phyloP scores from a whole-genome alignment of 2,329 filamentous ascomycete genomes.

The Cercospora zeae-maydis region DNA sequence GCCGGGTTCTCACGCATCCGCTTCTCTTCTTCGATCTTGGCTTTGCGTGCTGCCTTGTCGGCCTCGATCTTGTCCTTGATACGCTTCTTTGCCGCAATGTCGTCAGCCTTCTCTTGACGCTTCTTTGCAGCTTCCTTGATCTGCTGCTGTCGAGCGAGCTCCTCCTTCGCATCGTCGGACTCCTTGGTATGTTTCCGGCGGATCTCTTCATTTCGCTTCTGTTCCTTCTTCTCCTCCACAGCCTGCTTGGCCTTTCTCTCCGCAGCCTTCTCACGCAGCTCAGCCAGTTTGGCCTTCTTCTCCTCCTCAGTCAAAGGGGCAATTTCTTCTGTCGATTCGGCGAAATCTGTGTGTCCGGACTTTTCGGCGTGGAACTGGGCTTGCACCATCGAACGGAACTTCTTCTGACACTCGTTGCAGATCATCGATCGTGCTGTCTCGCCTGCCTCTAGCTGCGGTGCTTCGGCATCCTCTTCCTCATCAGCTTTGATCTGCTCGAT shows the following conservation, averaged over 20 bases:
- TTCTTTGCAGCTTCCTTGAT: conserved; percentile 87
- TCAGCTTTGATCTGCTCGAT: conserved; percentile 70
- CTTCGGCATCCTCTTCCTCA: conserved; percentile 38
- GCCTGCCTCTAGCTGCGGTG: conserved; percentile 64
- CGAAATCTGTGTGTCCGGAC: conserved; percentile 85
- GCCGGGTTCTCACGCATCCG: conserved; percentile 75
- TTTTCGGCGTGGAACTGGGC: conserved; percentile 90
- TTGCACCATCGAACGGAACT: conserved; percentile 74
- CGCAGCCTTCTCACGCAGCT: conserved; percentile 67
- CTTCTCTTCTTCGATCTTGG: conserved; percentile 81
- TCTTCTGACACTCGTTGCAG: conserved; percentile 94
- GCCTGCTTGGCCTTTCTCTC: conserved; percentile 68
- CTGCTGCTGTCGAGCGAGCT: conserved; percentile 80
- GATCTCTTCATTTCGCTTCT: conserved; percentile 80
- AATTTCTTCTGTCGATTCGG: conserved; percentile 89
- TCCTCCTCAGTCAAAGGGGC: conserved; percentile 87
- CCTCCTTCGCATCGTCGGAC: conserved; percentile 82
- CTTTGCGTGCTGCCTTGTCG: conserved; percentile 83
- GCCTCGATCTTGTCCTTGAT: conserved; percentile 93
- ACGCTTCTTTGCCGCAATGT: conserved; percentile 78
- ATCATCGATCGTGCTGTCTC: conserved; percentile 74
- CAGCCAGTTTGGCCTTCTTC: conserved; percentile 73
- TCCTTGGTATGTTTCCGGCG: conserved; percentile 88
- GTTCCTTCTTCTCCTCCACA: conserved; percentile 71
- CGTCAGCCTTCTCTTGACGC: conserved; percentile 80